phyloP scores from a whole-genome alignment of 2,329 filamentous ascomycete genomes.

The Neurospora crassa region DNA sequence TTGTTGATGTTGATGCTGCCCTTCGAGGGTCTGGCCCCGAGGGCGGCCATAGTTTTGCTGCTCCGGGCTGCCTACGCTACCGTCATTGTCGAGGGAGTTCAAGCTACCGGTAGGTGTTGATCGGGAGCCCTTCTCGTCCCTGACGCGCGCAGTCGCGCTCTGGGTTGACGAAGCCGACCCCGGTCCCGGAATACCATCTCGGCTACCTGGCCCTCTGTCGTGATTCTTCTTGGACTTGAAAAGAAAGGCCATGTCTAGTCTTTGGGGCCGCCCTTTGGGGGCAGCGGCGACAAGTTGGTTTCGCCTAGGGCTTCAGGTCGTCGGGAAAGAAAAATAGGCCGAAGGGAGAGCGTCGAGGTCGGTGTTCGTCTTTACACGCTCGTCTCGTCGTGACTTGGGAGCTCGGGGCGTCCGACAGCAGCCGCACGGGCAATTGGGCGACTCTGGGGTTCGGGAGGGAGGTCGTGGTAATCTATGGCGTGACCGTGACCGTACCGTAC shows the following conservation, averaged over 20 bases:
- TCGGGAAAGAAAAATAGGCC: neutral
- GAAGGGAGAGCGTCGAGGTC: neutral
- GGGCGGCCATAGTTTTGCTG: slow-evolving; percentile 45
- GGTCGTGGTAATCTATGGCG: neutral
- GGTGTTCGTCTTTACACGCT: neutral
- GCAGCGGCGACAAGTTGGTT: slow-evolving; percentile 9
- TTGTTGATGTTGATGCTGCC: slow-evolving; percentile 38
- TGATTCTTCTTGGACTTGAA: slow-evolving; percentile 76
- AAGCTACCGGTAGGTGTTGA: slow-evolving; percentile 71
- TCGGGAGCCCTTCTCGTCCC: slow-evolving; percentile 49
- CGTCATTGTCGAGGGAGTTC: slow-evolving; percentile 57
- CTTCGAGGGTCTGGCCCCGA: slow-evolving; percentile 41
- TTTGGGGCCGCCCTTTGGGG: slow-evolving; percentile 27
- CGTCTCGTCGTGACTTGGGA: neutral
- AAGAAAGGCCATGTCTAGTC: slow-evolving; percentile 62
- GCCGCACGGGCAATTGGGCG: neutral
- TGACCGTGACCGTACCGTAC: neutral
- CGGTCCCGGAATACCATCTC: slow-evolving; percentile 37
- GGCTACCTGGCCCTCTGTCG: slow-evolving; percentile 47
- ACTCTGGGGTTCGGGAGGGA: neutral
- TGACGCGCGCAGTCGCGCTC: slow-evolving; percentile 37
- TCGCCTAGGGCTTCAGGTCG: neutral
- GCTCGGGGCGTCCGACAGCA: neutral
- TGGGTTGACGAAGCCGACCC: slow-evolving; percentile 40
- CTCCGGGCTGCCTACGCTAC: slow-evolving; percentile 52